Evolutionary conservation across 306 rosid species (phyloP).

Genomic region (Phaseolus lunatus): DNA sequence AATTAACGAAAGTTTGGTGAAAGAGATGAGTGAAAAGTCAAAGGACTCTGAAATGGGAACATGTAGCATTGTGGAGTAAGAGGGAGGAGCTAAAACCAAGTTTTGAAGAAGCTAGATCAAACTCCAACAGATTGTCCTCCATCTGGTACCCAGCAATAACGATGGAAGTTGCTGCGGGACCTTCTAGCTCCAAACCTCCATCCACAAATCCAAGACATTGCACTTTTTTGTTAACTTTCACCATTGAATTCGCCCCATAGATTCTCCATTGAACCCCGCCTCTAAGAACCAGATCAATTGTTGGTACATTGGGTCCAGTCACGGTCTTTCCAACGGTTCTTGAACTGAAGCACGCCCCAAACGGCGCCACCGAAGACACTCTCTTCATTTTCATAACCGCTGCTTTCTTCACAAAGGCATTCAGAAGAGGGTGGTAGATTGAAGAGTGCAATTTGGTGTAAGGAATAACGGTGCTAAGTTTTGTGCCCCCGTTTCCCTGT

Average conservation of each 20-base stretch:
- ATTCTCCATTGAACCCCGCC: constrained; percentile 45
- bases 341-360: constrained; percentile 53
- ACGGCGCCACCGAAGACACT: constrained; percentile 46
- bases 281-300: constrained; percentile 40
- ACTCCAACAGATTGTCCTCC: constrained; percentile 47
- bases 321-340: constrained; percentile 16
- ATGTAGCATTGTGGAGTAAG: constrained; percentile 27
- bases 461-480: constrained; percentile 42
- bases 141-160: constrained; percentile 45
- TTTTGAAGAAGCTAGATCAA: constrained; percentile 42
- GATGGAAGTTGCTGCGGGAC: constrained; percentile 34
- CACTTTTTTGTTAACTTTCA: constrained; percentile 33
- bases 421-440: constrained; percentile 39
- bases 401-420: constrained; percentile 46
- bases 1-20: neutral
- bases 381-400: constrained; percentile 40
- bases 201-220: constrained; percentile 56
- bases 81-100: constrained; percentile 50
- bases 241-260: constrained; percentile 54
- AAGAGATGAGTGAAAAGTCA: neutral
- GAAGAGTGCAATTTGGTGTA: constrained; percentile 36
- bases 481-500: constrained; percentile 47
- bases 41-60: constrained; percentile 39
- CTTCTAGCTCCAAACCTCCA: constrained; percentile 7
- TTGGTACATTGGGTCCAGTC: constrained; percentile 50